These are phyloP conservation scores for Xylariaceae sp. DNA, from an alignment of 2,329 filamentous ascomycete species.

Conservation along the genomic window DNA sequence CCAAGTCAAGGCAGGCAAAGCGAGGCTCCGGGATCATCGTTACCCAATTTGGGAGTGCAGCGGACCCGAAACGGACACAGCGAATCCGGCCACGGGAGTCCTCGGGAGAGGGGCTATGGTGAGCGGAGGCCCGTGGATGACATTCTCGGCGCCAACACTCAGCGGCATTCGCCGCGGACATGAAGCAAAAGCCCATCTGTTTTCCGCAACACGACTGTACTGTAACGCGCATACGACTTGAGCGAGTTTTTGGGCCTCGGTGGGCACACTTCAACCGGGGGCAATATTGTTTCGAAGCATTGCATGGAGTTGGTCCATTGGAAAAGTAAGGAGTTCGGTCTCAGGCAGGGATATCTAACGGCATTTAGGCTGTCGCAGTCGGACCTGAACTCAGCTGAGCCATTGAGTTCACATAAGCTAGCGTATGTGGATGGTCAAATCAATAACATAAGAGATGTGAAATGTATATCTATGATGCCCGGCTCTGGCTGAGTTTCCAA, in stretches of 20 bases:
- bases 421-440: no score
- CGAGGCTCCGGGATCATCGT: constrained; percentile 12
- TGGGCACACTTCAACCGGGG: no score
- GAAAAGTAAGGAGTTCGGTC: constrained; percentile 3
- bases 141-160: constrained; percentile 15
- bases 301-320: constrained; percentile 11
- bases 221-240: no score
- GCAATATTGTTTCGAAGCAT: constrained; percentile 12
- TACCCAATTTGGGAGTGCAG: constrained; percentile 2
- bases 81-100: constrained; percentile 6
- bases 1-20: constrained; percentile 14
- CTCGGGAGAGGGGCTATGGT: constrained; percentile 14
- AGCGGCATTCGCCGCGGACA: constrained; percentile 4
- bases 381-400: no score
- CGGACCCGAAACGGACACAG: not conserved
- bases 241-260: no score
- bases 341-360: not conserved
- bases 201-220: no score
- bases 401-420: no score
- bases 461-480: no score
- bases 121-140: constrained; percentile 25
- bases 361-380: no score
- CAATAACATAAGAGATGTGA: no score
- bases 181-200: no score
- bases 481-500: no score